Base-by-base conservation (phyloP, 2,329 filamentous ascomycete species). In the Ceratocystis alfenasii region DNA sequence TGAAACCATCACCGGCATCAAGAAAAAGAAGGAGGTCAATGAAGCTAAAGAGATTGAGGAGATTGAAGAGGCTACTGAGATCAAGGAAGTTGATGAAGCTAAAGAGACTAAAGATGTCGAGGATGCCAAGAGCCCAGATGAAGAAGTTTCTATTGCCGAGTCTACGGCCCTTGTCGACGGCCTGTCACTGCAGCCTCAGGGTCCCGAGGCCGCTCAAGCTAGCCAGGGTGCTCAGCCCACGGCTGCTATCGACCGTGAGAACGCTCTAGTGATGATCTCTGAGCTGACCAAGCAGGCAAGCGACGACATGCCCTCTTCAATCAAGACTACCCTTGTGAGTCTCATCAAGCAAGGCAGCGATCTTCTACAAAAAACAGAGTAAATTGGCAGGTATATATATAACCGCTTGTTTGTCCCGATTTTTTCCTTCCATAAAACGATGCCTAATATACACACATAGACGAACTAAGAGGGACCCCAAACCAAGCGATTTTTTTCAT, bases 191-290 rank as follows among this genome's bases (percentile, higher is more conserved):
- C 45, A 65, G 41, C 63, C 60, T 17, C 60, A 68, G 61, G 67
- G 64, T 17, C 67, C 67, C 25, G 28, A 64, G 53, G 60, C 28
- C 12, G 6, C 55, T n/a, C 45, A 65, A n/a, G 63, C 66, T 15
- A 53, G 45, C 5, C 28, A 64, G 53, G 60, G 50, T 6, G 10
- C 36, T 4, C 50, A 62, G 53, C 44, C 62, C 17, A 62, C 53
- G 10, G 61, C 60, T 12, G 45, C 44, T 17, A 59, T 68, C 12
- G 83, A 87, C 70, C 77, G 83, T 7, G 83, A 86, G 72, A 87
- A 87, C 68, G 82, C 78, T 0, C 73, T 87, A 25, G 81, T 87
- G 0, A 72, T 87, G 66, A 77, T 84, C 2, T 78, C 78, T 1
- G 80, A 85, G 72, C 70, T 87, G 64, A 70, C 84, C 50, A 78